These are phyloP conservation scores for Blumeria graminis DNA, from an alignment of 2,329 filamentous ascomycete genomes.

Conservation along the genomic window DNA sequence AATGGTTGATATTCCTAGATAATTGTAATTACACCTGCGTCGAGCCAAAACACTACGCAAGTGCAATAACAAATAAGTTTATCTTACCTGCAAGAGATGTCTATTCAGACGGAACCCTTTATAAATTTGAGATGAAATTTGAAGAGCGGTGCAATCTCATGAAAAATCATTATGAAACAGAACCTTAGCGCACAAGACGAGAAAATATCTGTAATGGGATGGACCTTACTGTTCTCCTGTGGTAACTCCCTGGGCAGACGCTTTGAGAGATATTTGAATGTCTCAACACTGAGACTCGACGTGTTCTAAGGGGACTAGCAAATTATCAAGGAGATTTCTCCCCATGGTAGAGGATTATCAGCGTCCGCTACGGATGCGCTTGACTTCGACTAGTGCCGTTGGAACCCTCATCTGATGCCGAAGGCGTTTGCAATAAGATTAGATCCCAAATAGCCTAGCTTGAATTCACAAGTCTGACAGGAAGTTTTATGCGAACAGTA, in stretches of 20 bases:
- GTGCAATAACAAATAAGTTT: not conserved
- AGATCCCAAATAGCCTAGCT: no score
- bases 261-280: not conserved
- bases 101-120: not conserved
- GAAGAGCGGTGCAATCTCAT: not conserved
- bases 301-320: not conserved
- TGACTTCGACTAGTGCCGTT: not conserved
- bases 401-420: not conserved
- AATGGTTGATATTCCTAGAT: no score
- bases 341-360: not conserved
- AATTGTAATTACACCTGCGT: no score
- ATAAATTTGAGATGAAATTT: not conserved
- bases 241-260: not conserved
- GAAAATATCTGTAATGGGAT: no score
- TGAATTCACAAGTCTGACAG: no score
- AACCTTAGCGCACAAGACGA: not conserved
- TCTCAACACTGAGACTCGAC: not conserved
- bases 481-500: no score
- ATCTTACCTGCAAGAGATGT: not conserved
- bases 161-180: not conserved
- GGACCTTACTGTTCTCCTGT: no score
- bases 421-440: not conserved
- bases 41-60: no score
- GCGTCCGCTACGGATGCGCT: not conserved
- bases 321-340: not conserved